A percentile compares a stretch with the other conserved stretches of the same genome.
Conservation (phyloP, 805 yeast species). For the Candida tammaniensis region DNA sequence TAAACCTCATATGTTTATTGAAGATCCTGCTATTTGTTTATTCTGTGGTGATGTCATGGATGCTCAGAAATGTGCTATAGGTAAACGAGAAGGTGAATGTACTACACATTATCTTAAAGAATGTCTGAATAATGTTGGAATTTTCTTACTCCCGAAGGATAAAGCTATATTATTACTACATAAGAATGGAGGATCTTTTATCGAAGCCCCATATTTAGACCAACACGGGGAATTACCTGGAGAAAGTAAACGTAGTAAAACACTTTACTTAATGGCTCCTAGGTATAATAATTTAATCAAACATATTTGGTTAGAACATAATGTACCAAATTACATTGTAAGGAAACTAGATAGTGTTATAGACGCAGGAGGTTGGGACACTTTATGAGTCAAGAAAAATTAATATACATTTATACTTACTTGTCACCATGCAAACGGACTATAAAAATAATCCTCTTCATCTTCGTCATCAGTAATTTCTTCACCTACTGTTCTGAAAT, state of each 20-base stretch:
- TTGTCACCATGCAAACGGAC: constrained; percentile 12
- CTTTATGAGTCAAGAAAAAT: constrained; percentile 41
- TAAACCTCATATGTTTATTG: constrained; percentile 36
- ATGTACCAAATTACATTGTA: constrained; percentile 71
- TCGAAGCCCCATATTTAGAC: constrained; percentile 80
- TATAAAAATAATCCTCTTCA: constrained; percentile 11
- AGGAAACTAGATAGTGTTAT: constrained; percentile 73
- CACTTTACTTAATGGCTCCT: constrained; percentile 58
- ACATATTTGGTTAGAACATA: constrained; percentile 75
- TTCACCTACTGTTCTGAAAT: constrained; percentile 5
- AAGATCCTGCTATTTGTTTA: constrained; percentile 84
- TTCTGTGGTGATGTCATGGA: constrained; percentile 73
- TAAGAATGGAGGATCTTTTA: constrained; percentile 79
- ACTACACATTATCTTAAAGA: constrained; percentile 63
- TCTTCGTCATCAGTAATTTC: constrained; percentile 8
- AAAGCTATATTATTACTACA: constrained; percentile 62
- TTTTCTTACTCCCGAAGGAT: constrained; percentile 70
- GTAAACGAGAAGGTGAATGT: constrained; percentile 70
- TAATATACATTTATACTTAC: neutral
- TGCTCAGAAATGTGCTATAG: constrained; percentile 60
- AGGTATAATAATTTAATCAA: constrained; percentile 67
- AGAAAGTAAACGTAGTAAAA: constrained; percentile 67
- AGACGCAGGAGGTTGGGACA: constrained; percentile 97
- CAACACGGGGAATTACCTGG: constrained; percentile 83
- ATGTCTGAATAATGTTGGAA: constrained; percentile 65